Evolutionary conservation across 148 eudicot species (phyloP), one percentile per base, ranked within the genome.

Genomic region (Polygonum maritimum): DNA sequence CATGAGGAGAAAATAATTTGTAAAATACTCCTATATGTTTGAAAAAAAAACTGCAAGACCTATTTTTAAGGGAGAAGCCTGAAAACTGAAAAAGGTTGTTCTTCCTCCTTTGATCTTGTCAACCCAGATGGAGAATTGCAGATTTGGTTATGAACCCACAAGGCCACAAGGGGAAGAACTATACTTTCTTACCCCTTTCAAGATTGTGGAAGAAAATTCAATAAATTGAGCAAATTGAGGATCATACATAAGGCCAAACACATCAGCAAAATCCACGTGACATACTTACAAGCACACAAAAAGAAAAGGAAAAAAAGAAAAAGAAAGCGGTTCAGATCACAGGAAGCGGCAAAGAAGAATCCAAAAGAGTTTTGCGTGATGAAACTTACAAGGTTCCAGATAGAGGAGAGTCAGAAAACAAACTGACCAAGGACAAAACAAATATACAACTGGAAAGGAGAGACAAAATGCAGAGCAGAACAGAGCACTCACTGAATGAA

Each of bases 361-460:
- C 21, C 41, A 67, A 67, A 67, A 67, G 71, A 67, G 44, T 35
- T 67, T 67, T 13, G 71, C 71, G 71, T 65, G 71, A 65, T 65
- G 71, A 18, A 65, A 14, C 44, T 14, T 35, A 65, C 71, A 13
- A 5, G 40, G 4, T 65, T 35, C 41, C 40, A 65, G 71, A 60
- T 26, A 26, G 39, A 60, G 10, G 31, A 19, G 10, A 31, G 18
- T 62, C 3, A 31, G 16, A 26, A 31, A 9, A 26, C 22, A 54
- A 22, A 54, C n/a, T 54, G 60, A 22, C 26, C 7, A 54, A 26
- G 19, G 19, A 51, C 3, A 51, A 15, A 16, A 51, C 6, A 14
- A 65, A 2, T 12, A 14, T 36, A 26, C 67, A 60, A 60, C 67
- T 60, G 67, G 35, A 26, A 60, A 22, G 4, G 31, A 19, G 62